Base-by-base conservation (phyloP, 2,329 filamentous ascomycete genomes). In the Botryotinia convoluta region DNA sequence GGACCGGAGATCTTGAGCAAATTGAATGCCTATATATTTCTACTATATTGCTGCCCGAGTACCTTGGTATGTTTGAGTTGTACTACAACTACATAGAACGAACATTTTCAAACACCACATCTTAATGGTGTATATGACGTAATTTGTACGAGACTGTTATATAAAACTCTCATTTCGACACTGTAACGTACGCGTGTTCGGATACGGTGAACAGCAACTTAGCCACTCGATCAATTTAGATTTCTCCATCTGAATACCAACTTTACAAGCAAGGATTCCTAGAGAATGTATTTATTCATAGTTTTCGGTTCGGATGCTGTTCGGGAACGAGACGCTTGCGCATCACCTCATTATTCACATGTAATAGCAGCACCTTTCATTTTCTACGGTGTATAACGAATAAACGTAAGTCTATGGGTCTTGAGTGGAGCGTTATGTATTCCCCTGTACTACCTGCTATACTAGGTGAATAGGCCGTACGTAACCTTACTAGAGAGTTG, bases 321-420 rank as follows among this genome's bases (percentile, higher is more conserved):
- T 20, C 63, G 63, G 63, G 37, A 67, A 16, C n/a, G 16, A 26
- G 12, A 51, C 9, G 37, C 45, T 10, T 29, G 45, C n/a, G 37
- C 32, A 68, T 39, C 64, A 68, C 64, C 64, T 51, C 45, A 39
- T 68, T 48, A 29, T 68, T 68, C 64, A 68, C 64, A 54, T 68
- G 45, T 42, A 54, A 37, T 54, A 67, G 32, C 45, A 57, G 32
- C 45, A 57, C 14, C 51, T 57, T 29, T 29, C 51, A 4, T 8
- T 57, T 67, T 67, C 22, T 26, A 12, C n/a, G 16, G 37, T 57
- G 54, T 37, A 42, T 29, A 42, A 68, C 35, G 54, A 42, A 48
- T 32, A 57, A 42, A 68, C 48, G 65, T 68, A 68, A 68, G 48
- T 20, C 12, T 48, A 29, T 20, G 35, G 64, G 35, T 68, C 35